Percentiles rank a stretch among this genome's conserved stretches.
Evolutionary conservation across 768 basidiomycete species (phyloP).

Genomic region (Mycena chlorophos): DNA sequence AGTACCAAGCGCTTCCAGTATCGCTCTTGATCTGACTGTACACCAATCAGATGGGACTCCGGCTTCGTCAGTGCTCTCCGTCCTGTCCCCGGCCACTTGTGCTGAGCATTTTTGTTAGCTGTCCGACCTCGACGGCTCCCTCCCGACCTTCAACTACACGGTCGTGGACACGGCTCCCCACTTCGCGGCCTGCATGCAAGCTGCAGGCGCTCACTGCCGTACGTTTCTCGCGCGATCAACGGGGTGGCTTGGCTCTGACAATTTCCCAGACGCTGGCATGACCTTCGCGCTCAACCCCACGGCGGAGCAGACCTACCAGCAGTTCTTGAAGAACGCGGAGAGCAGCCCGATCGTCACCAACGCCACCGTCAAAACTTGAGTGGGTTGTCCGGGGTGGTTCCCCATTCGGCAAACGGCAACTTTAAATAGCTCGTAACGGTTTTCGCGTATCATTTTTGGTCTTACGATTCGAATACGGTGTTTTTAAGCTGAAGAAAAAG

Average conservation of each 20-base stretch:
- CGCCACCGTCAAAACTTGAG: background rate
- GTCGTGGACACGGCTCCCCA: slow-evolving; percentile 19
- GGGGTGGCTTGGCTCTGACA: background rate
- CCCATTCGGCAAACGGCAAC: too few species aligned
- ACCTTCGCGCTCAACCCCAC: slow-evolving; percentile 9
- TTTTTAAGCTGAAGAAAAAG: too few species aligned
- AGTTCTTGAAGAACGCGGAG: slow-evolving; percentile 2
- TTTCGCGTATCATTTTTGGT: too few species aligned
- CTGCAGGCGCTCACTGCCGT: slow-evolving; percentile 22
- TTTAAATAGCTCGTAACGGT: too few species aligned
- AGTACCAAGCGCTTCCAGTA: too few species aligned
- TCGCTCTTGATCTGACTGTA: too few species aligned
- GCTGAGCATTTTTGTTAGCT: background rate
- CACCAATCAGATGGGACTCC: too few species aligned
- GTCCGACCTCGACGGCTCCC: slow-evolving; percentile 19
- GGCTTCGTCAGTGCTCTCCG: slow-evolving; percentile 17
- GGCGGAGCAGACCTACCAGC: slow-evolving; percentile 1
- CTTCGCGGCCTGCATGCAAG: slow-evolving; percentile 25
- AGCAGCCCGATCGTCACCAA: background rate
- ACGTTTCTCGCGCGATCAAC: background rate
- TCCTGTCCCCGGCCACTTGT: background rate
- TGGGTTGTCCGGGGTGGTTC: background rate
- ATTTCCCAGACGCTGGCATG: slow-evolving; percentile 4
- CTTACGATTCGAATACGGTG: too few species aligned
- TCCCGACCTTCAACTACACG: slow-evolving; percentile 13